Evolutionary conservation across 108 stramenopile species (phyloP).

Genomic region (Epithemia pelagica): DNA sequence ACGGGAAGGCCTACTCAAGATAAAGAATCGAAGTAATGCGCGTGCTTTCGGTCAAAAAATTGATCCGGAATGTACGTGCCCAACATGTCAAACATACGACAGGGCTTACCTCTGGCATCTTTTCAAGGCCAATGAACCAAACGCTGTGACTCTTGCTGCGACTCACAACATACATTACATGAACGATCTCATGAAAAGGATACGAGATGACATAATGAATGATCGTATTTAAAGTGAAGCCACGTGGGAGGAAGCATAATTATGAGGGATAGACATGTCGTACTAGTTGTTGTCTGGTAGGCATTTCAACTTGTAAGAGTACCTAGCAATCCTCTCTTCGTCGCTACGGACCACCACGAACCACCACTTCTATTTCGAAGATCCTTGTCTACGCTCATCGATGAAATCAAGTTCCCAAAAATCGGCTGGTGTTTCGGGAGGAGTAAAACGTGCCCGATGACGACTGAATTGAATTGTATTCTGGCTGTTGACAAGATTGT

Average conservation of each 20-base stretch:
- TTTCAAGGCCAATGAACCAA: slow-evolving; percentile 86
- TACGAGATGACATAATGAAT: slow-evolving; percentile 78
- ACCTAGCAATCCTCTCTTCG: too few species aligned
- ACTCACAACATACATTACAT: slow-evolving; percentile 91
- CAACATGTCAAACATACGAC: slow-evolving; percentile 81
- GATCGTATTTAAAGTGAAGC: slow-evolving; percentile 16
- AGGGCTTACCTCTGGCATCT: slow-evolving; percentile 89
- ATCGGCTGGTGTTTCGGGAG: slow-evolving; percentile 10
- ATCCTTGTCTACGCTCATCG: slow-evolving; percentile 6
- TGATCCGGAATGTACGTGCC: slow-evolving; percentile 67
- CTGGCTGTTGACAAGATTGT: slow-evolving; percentile 26
- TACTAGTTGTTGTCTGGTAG: too few species aligned
- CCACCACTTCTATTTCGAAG: too few species aligned
- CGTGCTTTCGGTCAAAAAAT: slow-evolving; percentile 63
- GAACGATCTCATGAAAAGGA: slow-evolving; percentile 79
- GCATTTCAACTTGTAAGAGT: too few species aligned
- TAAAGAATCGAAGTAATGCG: slow-evolving; percentile 51
- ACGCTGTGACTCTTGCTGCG: slow-evolving; percentile 66
- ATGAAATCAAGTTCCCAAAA: slow-evolving; percentile 15
- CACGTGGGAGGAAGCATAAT: too few species aligned
- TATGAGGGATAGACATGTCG: too few species aligned
- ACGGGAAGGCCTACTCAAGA: slow-evolving; percentile 34
- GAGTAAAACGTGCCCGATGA: slow-evolving; percentile 9
- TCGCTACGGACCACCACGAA: too few species aligned
- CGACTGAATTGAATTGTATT: slow-evolving; percentile 15